Conservation (phyloP, 768 basidiomycete genomes). For the Epithele typhae region DNA sequence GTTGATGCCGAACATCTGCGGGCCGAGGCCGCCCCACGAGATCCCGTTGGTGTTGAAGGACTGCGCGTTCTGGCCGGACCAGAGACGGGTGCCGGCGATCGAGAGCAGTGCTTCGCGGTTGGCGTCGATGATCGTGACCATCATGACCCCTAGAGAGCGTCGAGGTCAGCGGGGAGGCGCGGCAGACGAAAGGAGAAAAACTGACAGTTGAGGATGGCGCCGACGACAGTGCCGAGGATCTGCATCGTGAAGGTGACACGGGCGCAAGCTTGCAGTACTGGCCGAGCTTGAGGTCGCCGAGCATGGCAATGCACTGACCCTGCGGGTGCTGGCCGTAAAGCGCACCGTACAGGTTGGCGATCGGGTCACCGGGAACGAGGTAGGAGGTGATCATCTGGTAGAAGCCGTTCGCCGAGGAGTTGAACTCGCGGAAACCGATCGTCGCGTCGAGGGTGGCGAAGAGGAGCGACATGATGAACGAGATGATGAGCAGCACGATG, state of each 20-base stretch:
- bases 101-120: conserved; percentile 38
- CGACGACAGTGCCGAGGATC: conserved; percentile 47
- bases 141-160: conserved; percentile 22
- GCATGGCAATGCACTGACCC: conserved; percentile 44
- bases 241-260: conserved; percentile 47
- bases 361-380: conserved; percentile 26
- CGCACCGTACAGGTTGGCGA: conserved; percentile 36
- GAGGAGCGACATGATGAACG: conserved; percentile 49
- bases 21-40: conserved; percentile 51
- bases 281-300: conserved; percentile 58
- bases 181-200: background rate
- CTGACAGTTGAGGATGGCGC: conserved; percentile 41
- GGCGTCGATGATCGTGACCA: conserved; percentile 26
- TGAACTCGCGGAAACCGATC: conserved; percentile 25
- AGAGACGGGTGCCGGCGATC: conserved; percentile 48
- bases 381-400: conserved; percentile 26
- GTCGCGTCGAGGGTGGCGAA: conserved; percentile 46
- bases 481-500: conserved; percentile 48
- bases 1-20: conserved; percentile 15
- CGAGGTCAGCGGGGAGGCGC: background rate
- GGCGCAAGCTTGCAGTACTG: conserved; percentile 56
- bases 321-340: conserved; percentile 35
- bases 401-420: conserved; percentile 27
- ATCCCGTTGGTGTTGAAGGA: conserved; percentile 47
- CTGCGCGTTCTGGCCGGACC: conserved; percentile 49